Base-by-base conservation (phyloP, 306 rosid species). In the Castanopsis chinensis region DNA sequence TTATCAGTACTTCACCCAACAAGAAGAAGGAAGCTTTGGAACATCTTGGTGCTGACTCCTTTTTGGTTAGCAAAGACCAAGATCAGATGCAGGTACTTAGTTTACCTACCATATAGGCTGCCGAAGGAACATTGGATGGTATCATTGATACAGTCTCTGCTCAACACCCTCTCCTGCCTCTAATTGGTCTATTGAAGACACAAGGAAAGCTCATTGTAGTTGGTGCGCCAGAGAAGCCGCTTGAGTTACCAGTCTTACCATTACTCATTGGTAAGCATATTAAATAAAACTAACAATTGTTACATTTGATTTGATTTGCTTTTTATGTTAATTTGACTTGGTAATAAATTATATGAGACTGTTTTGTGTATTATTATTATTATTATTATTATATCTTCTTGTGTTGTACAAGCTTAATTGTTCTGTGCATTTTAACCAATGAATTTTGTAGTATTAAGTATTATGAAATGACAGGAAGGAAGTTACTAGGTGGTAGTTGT, bases 1-100 rank as follows among this genome's bases (percentile, higher is more conserved):
- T 89, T 10, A 80, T 86, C 1, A 89, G 90, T 8, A 85, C 87
- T 5, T 84, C 90, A 1, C 78, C 81, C 0, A 33, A 1, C 49
- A 89, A 89, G 64, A 82, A 83, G 82, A 49, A 72, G 21, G 92
- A 89, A 69, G 92, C 91, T 7, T 15, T 90, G 77, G 82, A 80
- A 68, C 78, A 32, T 20, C 82, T 84, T 20, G 78, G 83, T 6
- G 94, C 91, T 0, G 89, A 88, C 63, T 78, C 84, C 0, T 88
- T 90, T 82, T 64, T 90, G 54, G 32, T 90, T 18, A 90, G 90
- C 14, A 43, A 12, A 1, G 87, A 88, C 64, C 84, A 71, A 68
- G 74, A 83, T 14, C 84, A 90, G 13, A 8, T 88, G 71, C 75
- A 87, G 81, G 86, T 81, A 12, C 43, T 0, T 37, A 7, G 43